Conservation (phyloP, 192 early-diverging fungal genomes). For the Polychytrium aggregatum region DNA sequence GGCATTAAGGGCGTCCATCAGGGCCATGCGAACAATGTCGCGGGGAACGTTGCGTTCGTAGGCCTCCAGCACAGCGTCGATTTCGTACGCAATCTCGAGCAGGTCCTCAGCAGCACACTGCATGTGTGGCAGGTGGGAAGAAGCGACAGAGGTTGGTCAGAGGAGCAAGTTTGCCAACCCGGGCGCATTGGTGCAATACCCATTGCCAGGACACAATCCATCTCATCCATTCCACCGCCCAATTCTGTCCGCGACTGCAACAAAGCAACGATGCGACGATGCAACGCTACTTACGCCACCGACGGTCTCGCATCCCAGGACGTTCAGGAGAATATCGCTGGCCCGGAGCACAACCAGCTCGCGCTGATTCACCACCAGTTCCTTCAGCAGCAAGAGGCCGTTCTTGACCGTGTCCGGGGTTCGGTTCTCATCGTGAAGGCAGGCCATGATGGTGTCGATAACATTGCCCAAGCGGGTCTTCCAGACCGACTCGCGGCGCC, state of each 20-base stretch:
- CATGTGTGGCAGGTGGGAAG: too few relatives aligned
- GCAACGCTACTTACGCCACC: slow-evolving; percentile 2
- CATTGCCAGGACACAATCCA: too few relatives aligned
- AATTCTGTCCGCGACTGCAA: too few relatives aligned
- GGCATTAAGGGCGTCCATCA: neutral
- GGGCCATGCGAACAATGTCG: neutral
- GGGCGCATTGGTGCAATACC: too few relatives aligned
- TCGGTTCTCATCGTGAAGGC: too few relatives aligned
- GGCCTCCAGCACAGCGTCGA: slow-evolving; percentile 1
- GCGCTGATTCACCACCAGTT: neutral
- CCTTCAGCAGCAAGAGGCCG: slow-evolving; percentile 1
- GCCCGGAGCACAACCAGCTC: neutral
- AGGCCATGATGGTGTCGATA: too few relatives aligned
- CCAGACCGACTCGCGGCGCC: too few relatives aligned
- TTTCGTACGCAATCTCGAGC: neutral
- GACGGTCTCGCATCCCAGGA: neutral
- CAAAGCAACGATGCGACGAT: too few relatives aligned
- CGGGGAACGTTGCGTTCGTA: neutral
- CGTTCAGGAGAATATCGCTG: neutral
- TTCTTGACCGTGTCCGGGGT: slow-evolving; percentile 1
- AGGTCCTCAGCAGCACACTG: neutral
- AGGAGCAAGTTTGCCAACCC: neutral
- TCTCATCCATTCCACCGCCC: too few relatives aligned
- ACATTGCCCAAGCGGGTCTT: too few relatives aligned
- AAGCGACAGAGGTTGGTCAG: neutral